phyloP scores from a whole-genome alignment of 108 stramenopile genomes.

The Nannochloropsis granulata region DNA sequence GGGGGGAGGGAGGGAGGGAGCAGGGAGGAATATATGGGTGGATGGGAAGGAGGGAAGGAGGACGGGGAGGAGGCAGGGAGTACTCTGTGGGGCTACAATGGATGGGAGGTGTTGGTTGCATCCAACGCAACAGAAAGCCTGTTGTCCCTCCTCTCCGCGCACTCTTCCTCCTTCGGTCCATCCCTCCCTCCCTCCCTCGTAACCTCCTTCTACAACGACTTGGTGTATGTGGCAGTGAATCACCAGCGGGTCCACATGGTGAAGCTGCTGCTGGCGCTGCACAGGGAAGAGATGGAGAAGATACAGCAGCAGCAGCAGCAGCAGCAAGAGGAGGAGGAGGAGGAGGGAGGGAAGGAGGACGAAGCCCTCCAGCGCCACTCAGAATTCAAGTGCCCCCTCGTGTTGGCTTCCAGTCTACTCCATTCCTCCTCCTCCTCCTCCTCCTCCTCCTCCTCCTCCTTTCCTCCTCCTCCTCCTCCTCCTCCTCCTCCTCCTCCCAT shows the following conservation, averaged over 20 bases:
- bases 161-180: not conserved
- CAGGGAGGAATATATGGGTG: no score
- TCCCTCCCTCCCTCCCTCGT: not conserved
- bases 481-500: not conserved
- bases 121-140: not conserved
- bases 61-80: not conserved
- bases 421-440: not conserved
- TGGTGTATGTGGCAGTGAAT: not conserved
- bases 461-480: not conserved
- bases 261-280: not conserved
- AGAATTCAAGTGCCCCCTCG: not conserved
- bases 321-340: not conserved
- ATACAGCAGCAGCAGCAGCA: no score
- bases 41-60: not conserved
- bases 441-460: not conserved
- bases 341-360: not conserved
- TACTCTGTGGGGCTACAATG: not conserved
- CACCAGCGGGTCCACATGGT: not conserved
- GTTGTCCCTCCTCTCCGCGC: not conserved
- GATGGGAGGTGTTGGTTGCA: no score
- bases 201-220: not conserved
- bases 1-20: no score
- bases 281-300: no score
- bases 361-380: not conserved
- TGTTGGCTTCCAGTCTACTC: not conserved